Base-by-base conservation (phyloP, 805 yeast species). In the Metschnikowia lachancei region DNA sequence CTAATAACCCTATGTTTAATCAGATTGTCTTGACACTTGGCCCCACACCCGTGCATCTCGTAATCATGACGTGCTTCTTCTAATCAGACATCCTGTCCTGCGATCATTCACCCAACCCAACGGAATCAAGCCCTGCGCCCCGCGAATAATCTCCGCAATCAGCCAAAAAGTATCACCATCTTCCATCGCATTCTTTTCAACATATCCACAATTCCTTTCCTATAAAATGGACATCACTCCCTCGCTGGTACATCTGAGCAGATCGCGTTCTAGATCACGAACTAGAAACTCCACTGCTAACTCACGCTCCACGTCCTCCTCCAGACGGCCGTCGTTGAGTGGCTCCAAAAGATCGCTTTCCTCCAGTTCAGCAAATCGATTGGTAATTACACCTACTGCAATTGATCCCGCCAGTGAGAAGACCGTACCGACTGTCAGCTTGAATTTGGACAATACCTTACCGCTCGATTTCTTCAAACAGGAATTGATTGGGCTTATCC, bases 381-480 rank as follows among this genome's bases (percentile, higher is more conserved):
- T 70, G 26, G 51, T 50, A 17, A 46, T 65, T 10, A 61, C 65
- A 4, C 63, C 66, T 10, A 60, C 70, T 2, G 34, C 57, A 20
- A 54, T 64, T 22, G 66, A 62, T 13, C 46, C 56, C 19, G 48
- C 57, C 24, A 69, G 63, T 24, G 72, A 67, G 22, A 66, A 61
- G 30, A 38, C 74, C 49, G 57, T 78, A 64, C 58, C 85, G 65
- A 39, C 78, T 61, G 77, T 83, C 5, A 74, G 75, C 37, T 85
- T 81, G 11, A 70, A 70, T 2, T 67, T 91, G 39, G 97, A 91
- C 63, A 83, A 87, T 58, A 67, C 85, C 1, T 72, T 91, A 47
- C 97, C 97, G 0, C 57, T 72, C n/a, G 92, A 85, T 56, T 91
- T 88, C 63, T 84, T 92, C 66, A 85, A 86, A 59, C 86, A 85